These are phyloP conservation scores for Trypanosoma scelopori DNA, from an alignment of 208 protist species.

Conservation along the genomic window DNA sequence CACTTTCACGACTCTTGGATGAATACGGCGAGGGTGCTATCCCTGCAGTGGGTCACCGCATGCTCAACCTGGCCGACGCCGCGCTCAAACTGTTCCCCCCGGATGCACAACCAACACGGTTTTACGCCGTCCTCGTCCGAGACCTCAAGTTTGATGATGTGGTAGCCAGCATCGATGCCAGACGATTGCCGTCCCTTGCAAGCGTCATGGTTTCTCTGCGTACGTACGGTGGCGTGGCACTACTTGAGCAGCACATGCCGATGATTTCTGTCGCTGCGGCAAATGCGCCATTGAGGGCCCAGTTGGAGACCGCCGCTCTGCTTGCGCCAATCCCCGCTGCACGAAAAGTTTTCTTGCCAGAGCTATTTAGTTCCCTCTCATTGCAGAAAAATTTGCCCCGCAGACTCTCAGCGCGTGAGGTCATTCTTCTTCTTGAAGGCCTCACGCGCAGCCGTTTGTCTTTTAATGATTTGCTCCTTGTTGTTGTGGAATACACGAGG, in stretches of 20 bases:
- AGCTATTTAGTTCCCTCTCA: slow-evolving; percentile 52
- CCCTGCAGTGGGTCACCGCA: slow-evolving; percentile 20
- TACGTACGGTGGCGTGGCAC: slow-evolving; percentile 49
- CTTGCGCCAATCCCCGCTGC: slow-evolving; percentile 54
- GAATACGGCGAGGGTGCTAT: slow-evolving; percentile 22
- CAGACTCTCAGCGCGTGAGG: slow-evolving; percentile 47
- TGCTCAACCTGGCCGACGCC: slow-evolving; percentile 37
- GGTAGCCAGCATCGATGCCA: slow-evolving; percentile 42
- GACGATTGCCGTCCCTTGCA: slow-evolving; percentile 38
- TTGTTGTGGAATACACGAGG: slow-evolving; percentile 60
- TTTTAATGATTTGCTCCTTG: slow-evolving; percentile 44
- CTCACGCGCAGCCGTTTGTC: slow-evolving; percentile 45
- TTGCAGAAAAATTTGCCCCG: slow-evolving; percentile 48
- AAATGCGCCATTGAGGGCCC: slow-evolving; percentile 49
- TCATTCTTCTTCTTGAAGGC: slow-evolving; percentile 43
- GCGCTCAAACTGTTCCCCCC: slow-evolving; percentile 44
- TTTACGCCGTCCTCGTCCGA: slow-evolving; percentile 45
- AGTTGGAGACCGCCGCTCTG: slow-evolving; percentile 56
- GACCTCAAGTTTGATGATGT: slow-evolving; percentile 56
- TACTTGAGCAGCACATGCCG: slow-evolving; percentile 68
- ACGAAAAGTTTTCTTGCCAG: slow-evolving; percentile 41
- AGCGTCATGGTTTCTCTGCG: slow-evolving; percentile 55
- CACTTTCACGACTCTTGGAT: slow-evolving; percentile 22
- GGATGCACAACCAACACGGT: slow-evolving; percentile 30
- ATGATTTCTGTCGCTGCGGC: slow-evolving; percentile 55